Percentiles rank a stretch among this genome's conserved stretches.
Conservation (phyloP, 2,329 filamentous ascomycete genomes). For the Cordyceps cateniannulata region DNA sequence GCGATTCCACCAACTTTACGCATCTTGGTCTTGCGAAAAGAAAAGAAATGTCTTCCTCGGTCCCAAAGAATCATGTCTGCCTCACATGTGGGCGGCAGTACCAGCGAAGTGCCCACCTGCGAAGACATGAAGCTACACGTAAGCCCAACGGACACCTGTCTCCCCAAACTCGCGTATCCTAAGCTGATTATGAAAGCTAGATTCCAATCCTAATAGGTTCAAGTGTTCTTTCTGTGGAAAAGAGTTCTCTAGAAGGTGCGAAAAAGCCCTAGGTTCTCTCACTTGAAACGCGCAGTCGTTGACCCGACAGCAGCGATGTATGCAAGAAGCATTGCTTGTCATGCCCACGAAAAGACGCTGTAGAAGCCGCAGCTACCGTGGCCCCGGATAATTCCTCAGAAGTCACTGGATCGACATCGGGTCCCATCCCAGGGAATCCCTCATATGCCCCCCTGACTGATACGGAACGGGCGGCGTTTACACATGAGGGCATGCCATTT, state of each 20-base stretch:
- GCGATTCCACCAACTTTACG: background rate
- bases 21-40: background rate
- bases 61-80: slow-evolving; percentile 9
- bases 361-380: background rate
- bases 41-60: background rate
- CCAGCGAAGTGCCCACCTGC: slow-evolving; percentile 21
- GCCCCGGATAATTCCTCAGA: no score
- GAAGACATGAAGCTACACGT: slow-evolving; percentile 22
- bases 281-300: background rate
- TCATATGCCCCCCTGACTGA: background rate
- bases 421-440: no score
- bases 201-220: background rate
- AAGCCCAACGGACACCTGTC: slow-evolving; percentile 2
- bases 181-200: background rate
- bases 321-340: background rate
- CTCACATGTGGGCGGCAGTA: slow-evolving; percentile 20
- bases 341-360: background rate
- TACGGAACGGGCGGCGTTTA: background rate
- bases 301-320: background rate
- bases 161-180: background rate
- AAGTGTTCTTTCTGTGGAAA: background rate
- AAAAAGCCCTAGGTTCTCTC: background rate
- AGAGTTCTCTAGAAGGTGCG: background rate
- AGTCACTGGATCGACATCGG: no score
- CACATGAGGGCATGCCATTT: background rate